A percentile compares a stretch with the other conserved stretches of the same genome.
phyloP scores from a whole-genome alignment of 2,329 filamentous ascomycete species.

The Ramularia endophylla region DNA sequence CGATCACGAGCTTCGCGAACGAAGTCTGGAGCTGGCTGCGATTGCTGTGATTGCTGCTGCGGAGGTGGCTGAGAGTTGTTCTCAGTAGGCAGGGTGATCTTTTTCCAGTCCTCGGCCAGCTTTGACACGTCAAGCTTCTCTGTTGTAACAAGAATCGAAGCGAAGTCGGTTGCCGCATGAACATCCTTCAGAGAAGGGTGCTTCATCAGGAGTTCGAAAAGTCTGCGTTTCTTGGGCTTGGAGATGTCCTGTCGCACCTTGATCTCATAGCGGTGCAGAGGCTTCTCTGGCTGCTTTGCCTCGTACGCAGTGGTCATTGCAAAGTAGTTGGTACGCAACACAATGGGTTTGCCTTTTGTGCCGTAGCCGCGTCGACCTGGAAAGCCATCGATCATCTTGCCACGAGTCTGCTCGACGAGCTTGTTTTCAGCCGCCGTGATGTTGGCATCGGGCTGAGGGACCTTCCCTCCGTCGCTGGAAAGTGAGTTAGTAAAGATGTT shows the following conservation, averaged over 20 bases:
- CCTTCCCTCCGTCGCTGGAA: constrained; percentile 12
- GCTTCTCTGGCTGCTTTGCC: constrained; percentile 14
- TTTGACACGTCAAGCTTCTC: constrained; percentile 20
- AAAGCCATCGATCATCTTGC: constrained; percentile 27
- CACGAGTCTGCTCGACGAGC: constrained; percentile 18
- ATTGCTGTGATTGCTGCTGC: constrained; percentile 1
- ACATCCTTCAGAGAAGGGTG: constrained; percentile 27
- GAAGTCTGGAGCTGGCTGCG: constrained; percentile 14
- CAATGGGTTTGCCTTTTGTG: constrained; percentile 31
- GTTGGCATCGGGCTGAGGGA: constrained; percentile 18
- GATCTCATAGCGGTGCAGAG: constrained; percentile 40
- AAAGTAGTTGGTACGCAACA: constrained; percentile 41
- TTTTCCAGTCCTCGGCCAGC: constrained; percentile 16
- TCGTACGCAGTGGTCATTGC: constrained; percentile 33
- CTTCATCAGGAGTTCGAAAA: constrained; percentile 43
- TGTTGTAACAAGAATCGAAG: constrained; percentile 32
- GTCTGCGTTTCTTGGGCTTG: constrained; percentile 42
- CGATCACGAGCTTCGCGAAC: constrained; percentile 23
- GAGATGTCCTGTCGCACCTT: constrained; percentile 23
- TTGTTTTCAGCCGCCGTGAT: constrained; percentile 23
- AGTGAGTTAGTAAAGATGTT: constrained; percentile 20
- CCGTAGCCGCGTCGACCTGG: constrained; percentile 35
- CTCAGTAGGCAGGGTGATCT: constrained; percentile 27
- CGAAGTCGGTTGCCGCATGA: constrained; percentile 36
- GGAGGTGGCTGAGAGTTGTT: constrained; percentile 1